Evolutionary conservation across 805 yeast species (phyloP).

Genomic region (Candida sanyiensis): DNA sequence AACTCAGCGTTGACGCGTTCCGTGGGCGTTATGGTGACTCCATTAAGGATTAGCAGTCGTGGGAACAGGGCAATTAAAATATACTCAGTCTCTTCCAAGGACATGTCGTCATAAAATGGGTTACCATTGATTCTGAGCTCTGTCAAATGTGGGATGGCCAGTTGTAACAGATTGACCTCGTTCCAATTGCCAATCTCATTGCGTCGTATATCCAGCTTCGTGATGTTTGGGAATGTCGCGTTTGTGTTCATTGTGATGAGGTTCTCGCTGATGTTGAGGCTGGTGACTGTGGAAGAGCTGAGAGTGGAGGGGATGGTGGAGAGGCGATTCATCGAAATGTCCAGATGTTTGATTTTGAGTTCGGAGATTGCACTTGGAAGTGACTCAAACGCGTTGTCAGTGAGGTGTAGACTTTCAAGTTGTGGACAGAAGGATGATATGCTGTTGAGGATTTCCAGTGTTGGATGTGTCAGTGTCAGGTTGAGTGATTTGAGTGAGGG

Average conservation of each 20-base stretch:
- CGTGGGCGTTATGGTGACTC: slow-evolving; percentile 39
- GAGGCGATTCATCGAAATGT: slow-evolving; percentile 41
- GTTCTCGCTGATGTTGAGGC: slow-evolving; percentile 24
- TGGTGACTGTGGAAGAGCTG: slow-evolving; percentile 1
- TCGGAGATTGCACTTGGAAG: slow-evolving; percentile 9
- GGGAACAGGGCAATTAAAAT: slow-evolving; percentile 43
- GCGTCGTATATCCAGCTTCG: slow-evolving; percentile 43
- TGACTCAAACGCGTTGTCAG: slow-evolving; percentile 23
- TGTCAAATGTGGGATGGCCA: slow-evolving; percentile 36
- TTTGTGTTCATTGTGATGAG: slow-evolving; percentile 1
- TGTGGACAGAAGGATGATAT: slow-evolving; percentile 32
- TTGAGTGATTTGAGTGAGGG: slow-evolving; percentile 19
- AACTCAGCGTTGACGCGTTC: slow-evolving; percentile 64
- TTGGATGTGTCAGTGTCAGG: slow-evolving; percentile 19
- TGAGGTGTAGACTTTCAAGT: slow-evolving; percentile 26
- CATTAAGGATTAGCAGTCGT: slow-evolving; percentile 45
- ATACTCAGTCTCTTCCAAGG: slow-evolving; percentile 24
- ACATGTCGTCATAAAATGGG: slow-evolving; percentile 35
- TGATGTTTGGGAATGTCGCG: slow-evolving; percentile 12
- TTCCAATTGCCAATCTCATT: slow-evolving; percentile 45
- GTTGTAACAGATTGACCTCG: slow-evolving; percentile 39
- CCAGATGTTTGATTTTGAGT: slow-evolving; percentile 21
- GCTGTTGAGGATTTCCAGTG: slow-evolving; percentile 6
- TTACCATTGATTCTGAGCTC: slow-evolving; percentile 48
- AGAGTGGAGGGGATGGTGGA: slow-evolving; percentile 27